Base-by-base conservation (phyloP, 768 basidiomycete species). In the Cystoderma amianthinum region DNA sequence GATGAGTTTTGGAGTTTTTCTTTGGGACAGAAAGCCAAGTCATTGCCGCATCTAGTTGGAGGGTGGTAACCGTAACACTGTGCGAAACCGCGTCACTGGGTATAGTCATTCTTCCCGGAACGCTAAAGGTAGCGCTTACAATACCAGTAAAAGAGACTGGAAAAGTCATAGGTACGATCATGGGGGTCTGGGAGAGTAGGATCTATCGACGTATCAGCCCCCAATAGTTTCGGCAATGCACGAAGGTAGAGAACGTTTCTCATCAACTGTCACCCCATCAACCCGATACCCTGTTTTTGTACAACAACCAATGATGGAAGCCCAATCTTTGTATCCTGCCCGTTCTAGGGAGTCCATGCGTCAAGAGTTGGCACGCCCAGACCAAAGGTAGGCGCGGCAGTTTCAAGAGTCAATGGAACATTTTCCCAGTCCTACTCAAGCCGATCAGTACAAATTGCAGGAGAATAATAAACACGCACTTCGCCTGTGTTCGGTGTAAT, bases 401-500 rank as follows among this genome's bases (percentile, higher is more conserved):
- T n/a, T n/a, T n/a, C n/a, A n/a, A n/a, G n/a, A n/a, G n/a, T n/a
- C 2, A 72, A 49, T 1, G 64, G 56, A 2, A 69, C 62, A 41
- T 72, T 61, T 1, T 52, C 52, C 70, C 69, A 75, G 33, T 62
- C 58, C 65, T 72, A 7, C 7, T 10, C 12, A 13, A 25, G 23
- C 17, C 16, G 21, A 5, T 30, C 11, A 35, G 16, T 5, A 21
- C 4, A 28, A 28, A n/a, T 21, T 6, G 18, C 41, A 11, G 12
- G n/a, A n/a, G n/a, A n/a, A n/a, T 16, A 40, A 23, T 11, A 43
- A 25, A 28, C 18, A 37, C 55, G 17, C 40, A 64, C 69, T 55
- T 74, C 70, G 22, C 69, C 69, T 5, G 69, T 71, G 33, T 46
- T 57, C 41, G 71, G 71, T 0, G 49, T 58, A 37, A 71, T 65